phyloP scores from a whole-genome alignment of 2,329 filamentous ascomycete genomes.

The Thermomyces lanuginosus region DNA sequence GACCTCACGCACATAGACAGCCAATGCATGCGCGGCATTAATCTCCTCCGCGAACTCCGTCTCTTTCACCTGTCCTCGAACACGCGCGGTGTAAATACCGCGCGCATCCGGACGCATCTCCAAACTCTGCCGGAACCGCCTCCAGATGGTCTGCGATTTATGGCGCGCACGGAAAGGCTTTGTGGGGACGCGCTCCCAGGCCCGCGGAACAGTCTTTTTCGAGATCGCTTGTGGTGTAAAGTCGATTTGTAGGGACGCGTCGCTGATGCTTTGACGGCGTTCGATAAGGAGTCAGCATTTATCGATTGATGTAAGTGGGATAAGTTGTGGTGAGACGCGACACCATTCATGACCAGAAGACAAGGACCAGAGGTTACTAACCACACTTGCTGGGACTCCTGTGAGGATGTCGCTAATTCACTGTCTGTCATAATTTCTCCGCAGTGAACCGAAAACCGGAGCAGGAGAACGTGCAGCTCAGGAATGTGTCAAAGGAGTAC shows the following conservation, averaged over 20 bases:
- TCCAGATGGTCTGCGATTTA: slow-evolving; percentile 31
- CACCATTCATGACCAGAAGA: no score
- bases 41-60: slow-evolving; percentile 18
- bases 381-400: no score
- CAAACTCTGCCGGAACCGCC: slow-evolving; percentile 25
- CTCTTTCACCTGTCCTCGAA: slow-evolving; percentile 7
- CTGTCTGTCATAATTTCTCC: no score
- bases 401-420: no score
- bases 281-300: no score
- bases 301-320: no score
- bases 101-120: slow-evolving; percentile 13
- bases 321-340: no score
- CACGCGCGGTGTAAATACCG: no score
- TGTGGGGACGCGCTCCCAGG: slow-evolving; percentile 31
- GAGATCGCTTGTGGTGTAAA: slow-evolving; percentile 27
- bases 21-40: slow-evolving; percentile 15
- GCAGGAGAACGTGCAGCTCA: no score
- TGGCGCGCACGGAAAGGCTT: slow-evolving; percentile 24
- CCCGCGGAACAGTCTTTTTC: slow-evolving; percentile 18
- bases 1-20: slow-evolving; percentile 17
- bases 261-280: slow-evolving; percentile 8
- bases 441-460: no score
- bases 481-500: no score
- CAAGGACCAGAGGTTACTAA: no score
- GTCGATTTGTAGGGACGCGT: slow-evolving; percentile 16